Base-by-base conservation (phyloP, 2,329 filamentous ascomycete genomes). In the Fusarium chlamydosporum region DNA sequence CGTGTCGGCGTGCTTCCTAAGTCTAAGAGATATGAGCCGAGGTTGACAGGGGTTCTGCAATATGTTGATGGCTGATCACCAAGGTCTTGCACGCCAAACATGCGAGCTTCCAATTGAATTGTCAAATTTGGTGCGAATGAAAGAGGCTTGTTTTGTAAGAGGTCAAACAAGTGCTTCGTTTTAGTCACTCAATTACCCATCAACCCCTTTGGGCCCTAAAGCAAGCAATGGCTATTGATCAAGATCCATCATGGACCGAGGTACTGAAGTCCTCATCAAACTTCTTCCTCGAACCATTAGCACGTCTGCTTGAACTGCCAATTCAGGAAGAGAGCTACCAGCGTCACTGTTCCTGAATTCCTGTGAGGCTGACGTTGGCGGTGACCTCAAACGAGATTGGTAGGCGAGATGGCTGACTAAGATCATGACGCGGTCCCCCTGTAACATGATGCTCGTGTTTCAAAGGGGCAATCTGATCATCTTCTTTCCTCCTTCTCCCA, bases 381-480 rank as follows among this genome's bases (percentile, higher is more conserved):
- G 53, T 65, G 31, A 42, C 27, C 33, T 48, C 7, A 15, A 9
- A 48, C 31, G 46, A 37, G 46, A 15, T 42, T 42, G 45, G 29
- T 34, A 53, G 50, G 35, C 29, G 33, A 33, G 12, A 40, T 33
- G 67, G 50, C 67, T 60, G 68, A 60, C 55, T 72, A 70, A 70
- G 62, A 31, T 29, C 56, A 68, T 70, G 67, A 70, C 67, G 67
- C 62, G 67, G 67, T 70, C 61, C 40, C 40, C 61, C 41, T 53
- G 37, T 35, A 59, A 59, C 46, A 57, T 67, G 53, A 60, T 59
- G 38, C 23, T 53, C 53, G 51, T 56, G 54, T 70, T 54, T 56
- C 57, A 46, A 43, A 50, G 62, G 67, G 55, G 20, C 16, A 20
- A 26, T 40, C 45, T 20, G 41, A 18, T 29, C n/a, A 43, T 40